Conservation (phyloP, 2,329 filamentous ascomycete genomes). For the Aspergillus quadrilineatus region DNA sequence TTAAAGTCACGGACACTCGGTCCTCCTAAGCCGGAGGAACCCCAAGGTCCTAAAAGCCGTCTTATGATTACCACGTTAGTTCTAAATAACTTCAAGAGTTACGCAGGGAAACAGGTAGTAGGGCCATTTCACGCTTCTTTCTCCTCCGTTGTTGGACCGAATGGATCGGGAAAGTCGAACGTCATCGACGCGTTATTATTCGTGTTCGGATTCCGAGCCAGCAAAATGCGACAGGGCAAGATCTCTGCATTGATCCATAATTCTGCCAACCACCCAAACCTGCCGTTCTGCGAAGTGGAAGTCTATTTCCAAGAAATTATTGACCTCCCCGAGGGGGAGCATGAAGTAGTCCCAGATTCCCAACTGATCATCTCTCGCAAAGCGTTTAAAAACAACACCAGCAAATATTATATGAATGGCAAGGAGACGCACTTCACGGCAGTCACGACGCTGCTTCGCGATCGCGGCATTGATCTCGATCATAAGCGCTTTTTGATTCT, state of each 20-base stretch:
- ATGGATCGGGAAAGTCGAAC: conserved; percentile 97
- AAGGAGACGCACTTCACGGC: conserved; percentile 88
- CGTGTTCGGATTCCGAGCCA: conserved; percentile 98
- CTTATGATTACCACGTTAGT: conserved; percentile 92
- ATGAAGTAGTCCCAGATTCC: conserved; percentile 77
- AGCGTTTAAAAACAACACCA: conserved; percentile 96
- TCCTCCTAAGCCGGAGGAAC: conserved; percentile 66
- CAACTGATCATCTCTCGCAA: conserved; percentile 83
- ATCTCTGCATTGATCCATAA: conserved; percentile 98
- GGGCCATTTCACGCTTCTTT: conserved; percentile 97
- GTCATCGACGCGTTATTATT: conserved; percentile 97
- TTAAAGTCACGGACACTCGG: conserved; percentile 76
- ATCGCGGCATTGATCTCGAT: conserved; percentile 88
- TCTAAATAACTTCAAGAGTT: conserved; percentile 98
- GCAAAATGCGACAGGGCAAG: conserved; percentile 99
- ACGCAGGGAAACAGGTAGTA: conserved; percentile 90
- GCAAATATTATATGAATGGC: conserved; percentile 95
- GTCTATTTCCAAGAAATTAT: conserved; percentile 96
- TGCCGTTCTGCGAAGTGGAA: conserved; percentile 91
- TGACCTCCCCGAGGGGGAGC: conserved; percentile 74
- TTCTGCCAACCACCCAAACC: conserved; percentile 78
- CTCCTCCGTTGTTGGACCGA: conserved; percentile 95
- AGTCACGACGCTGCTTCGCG: conserved; percentile 82
- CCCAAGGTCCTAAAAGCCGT: conserved; percentile 74
- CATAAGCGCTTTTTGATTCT: conserved; percentile 98